Percentiles rank a stretch among this genome's conserved stretches.
phyloP scores from a whole-genome alignment of 768 basidiomycete species.

The Pleurotus tuoliensis region DNA sequence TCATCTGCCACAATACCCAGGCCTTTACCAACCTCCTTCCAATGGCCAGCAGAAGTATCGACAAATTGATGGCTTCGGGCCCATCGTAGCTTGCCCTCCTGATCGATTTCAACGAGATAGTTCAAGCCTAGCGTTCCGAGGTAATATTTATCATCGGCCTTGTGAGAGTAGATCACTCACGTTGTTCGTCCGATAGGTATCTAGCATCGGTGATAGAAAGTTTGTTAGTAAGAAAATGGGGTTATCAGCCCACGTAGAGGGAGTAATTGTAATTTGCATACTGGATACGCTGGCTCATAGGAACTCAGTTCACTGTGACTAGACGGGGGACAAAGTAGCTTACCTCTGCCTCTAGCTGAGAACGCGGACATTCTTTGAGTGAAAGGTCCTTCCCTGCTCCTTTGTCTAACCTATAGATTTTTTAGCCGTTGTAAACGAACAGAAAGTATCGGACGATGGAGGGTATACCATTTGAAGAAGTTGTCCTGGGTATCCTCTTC shows the following conservation, averaged over 20 bases:
- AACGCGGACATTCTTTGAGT: constrained; percentile 55
- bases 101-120: constrained; percentile 57
- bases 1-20: constrained; percentile 46
- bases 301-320: no score
- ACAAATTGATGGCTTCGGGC: constrained; percentile 53
- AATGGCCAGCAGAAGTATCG: constrained; percentile 56
- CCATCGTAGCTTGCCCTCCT: constrained; percentile 53
- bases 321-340: background rate
- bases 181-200: constrained; percentile 57
- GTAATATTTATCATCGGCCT: background rate
- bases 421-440: background rate
- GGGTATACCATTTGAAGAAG: constrained; percentile 55
- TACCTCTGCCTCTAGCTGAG: constrained; percentile 58
- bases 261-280: constrained; percentile 18
- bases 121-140: constrained; percentile 42
- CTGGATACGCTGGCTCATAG: constrained; percentile 36
- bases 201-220: constrained; percentile 20
- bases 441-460: background rate
- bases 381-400: constrained; percentile 55
- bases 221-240: no score
- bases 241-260: background rate
- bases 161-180: constrained; percentile 23
- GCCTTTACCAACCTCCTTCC: constrained; percentile 60
- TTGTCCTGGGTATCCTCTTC: constrained; percentile 58
- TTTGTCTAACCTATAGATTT: constrained; percentile 48